phyloP scores from a whole-genome alignment of 305 asterid species.

The Fraxinus paxiana region DNA sequence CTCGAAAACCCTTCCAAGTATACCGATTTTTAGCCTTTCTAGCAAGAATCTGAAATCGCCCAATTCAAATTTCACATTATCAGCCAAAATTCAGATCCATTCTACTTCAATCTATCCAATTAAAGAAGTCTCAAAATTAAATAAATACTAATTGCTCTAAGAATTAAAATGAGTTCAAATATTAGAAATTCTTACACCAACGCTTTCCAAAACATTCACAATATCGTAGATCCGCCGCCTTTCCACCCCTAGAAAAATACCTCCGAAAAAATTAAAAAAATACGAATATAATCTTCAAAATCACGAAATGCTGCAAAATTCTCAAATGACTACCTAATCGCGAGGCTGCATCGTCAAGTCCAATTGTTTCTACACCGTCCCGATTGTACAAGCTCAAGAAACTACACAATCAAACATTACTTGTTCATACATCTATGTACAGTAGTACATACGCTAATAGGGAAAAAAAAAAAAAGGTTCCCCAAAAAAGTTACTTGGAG shows the following conservation, averaged over 20 bases:
- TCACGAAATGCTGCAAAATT: neutral
- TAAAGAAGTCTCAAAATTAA: neutral
- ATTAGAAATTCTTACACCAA: slow-evolving; percentile 63
- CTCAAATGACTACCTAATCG: slow-evolving; percentile 47
- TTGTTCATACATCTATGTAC: neutral
- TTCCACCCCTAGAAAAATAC: slow-evolving; percentile 59
- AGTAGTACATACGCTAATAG: neutral
- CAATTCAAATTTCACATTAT: neutral
- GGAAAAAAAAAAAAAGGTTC: no score
- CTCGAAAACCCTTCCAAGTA: slow-evolving; percentile 87
- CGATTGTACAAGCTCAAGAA: slow-evolving; percentile 70
- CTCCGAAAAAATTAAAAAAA: neutral
- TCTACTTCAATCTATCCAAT: neutral
- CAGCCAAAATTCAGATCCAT: neutral
- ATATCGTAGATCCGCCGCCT: slow-evolving; percentile 98
- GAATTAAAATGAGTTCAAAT: neutral
- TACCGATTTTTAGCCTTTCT: slow-evolving; percentile 83
- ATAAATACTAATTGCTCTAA: neutral
- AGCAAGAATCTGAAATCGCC: slow-evolving; percentile 56
- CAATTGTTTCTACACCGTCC: slow-evolving; percentile 70
- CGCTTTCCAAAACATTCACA: slow-evolving; percentile 88
- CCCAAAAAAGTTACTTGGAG: slow-evolving; percentile 52
- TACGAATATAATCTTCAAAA: neutral
- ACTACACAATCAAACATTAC: slow-evolving; percentile 35
- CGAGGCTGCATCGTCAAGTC: slow-evolving; percentile 84